Evolutionary conservation across 2,329 filamentous ascomycete genomes (phyloP).

Genomic region (Zymoseptoria passerinii): DNA sequence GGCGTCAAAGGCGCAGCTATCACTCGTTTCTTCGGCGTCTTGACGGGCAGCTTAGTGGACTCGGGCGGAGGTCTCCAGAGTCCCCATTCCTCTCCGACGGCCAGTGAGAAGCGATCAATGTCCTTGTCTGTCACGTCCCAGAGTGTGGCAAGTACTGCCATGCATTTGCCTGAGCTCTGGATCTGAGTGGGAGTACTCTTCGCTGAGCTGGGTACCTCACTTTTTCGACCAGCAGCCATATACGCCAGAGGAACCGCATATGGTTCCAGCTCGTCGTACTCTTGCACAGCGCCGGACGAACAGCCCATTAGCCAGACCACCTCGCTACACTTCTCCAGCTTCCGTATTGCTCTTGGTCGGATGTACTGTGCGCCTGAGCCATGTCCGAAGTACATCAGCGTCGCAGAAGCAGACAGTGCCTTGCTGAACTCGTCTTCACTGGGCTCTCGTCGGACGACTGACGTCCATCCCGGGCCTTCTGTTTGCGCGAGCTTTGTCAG

Average conservation of each 20-base stretch:
- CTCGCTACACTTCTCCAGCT: slow-evolving; percentile 42
- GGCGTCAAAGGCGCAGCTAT: slow-evolving; percentile 22
- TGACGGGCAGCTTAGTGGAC: slow-evolving; percentile 16
- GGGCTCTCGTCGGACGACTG: slow-evolving; percentile 61
- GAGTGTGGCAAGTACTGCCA: slow-evolving; percentile 81
- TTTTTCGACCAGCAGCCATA: slow-evolving; percentile 64
- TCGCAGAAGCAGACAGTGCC: slow-evolving; percentile 56
- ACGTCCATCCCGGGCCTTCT: slow-evolving; percentile 49
- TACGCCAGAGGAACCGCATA: slow-evolving; percentile 87
- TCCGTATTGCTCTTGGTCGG: slow-evolving; percentile 70
- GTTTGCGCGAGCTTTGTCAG: slow-evolving; percentile 41
- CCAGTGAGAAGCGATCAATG: slow-evolving; percentile 82
- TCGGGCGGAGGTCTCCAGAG: slow-evolving; percentile 39
- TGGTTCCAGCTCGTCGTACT: slow-evolving; percentile 82
- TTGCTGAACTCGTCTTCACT: slow-evolving; percentile 68
- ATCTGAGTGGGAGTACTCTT: neutral
- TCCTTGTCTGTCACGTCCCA: slow-evolving; percentile 99
- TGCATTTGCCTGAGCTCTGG: slow-evolving; percentile 21
- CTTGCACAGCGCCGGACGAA: slow-evolving; percentile 70
- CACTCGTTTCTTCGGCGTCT: slow-evolving; percentile 23
- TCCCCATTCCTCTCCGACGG: slow-evolving; percentile 79
- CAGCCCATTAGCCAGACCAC: slow-evolving; percentile 85
- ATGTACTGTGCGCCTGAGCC: slow-evolving; percentile 94
- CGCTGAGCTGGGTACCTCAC: neutral
- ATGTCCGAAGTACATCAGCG: slow-evolving; percentile 92